A percentile compares a stretch with the other conserved stretches of the same genome.
Conservation (phyloP, 2,329 filamentous ascomycete genomes). For the Pseudogymnoascus sp. region DNA sequence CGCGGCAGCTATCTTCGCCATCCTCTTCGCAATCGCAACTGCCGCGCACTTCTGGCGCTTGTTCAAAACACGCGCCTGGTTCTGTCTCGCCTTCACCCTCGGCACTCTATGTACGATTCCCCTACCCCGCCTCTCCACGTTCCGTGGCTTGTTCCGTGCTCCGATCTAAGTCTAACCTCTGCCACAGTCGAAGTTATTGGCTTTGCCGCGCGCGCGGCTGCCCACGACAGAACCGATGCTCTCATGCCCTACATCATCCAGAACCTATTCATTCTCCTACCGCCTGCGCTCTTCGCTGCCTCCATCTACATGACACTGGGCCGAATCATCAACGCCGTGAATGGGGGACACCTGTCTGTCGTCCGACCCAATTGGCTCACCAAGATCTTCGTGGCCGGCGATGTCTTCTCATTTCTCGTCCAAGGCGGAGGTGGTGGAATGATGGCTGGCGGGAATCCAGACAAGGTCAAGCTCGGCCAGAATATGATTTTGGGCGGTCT, state of each 20-base stretch:
- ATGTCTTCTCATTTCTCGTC: constrained; percentile 44
- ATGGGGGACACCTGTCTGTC: constrained; percentile 32
- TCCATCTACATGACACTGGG: constrained; percentile 26
- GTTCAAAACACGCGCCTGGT: constrained; percentile 23
- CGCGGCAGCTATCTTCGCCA: constrained; percentile 33
- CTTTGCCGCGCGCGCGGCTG: constrained; percentile 24
- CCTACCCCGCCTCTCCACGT: constrained; percentile 9
- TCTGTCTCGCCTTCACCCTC: constrained; percentile 29
- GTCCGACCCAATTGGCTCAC: constrained; percentile 39
- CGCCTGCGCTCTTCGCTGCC: constrained; percentile 26
- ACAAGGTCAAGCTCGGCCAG: constrained; percentile 33
- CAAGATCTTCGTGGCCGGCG: constrained; percentile 46
- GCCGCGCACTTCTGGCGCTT: constrained; percentile 25
- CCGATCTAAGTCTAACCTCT: constrained; percentile 12
- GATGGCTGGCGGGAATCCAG: constrained; percentile 23
- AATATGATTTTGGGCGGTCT: constrained; percentile 49
- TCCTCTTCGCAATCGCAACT: constrained; percentile 26
- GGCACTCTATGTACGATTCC: constrained; percentile 32
- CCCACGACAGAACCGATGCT: constrained; percentile 28
- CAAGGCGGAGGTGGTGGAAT: constrained; percentile 40
- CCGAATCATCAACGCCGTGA: constrained; percentile 19
- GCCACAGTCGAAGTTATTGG: constrained; percentile 17
- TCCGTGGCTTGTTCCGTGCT: background rate
- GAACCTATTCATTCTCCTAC: constrained; percentile 23
- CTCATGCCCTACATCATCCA: constrained; percentile 27